These are phyloP conservation scores for Boletus sp. DNA, from an alignment of 768 basidiomycete genomes.

Conservation along the genomic window DNA sequence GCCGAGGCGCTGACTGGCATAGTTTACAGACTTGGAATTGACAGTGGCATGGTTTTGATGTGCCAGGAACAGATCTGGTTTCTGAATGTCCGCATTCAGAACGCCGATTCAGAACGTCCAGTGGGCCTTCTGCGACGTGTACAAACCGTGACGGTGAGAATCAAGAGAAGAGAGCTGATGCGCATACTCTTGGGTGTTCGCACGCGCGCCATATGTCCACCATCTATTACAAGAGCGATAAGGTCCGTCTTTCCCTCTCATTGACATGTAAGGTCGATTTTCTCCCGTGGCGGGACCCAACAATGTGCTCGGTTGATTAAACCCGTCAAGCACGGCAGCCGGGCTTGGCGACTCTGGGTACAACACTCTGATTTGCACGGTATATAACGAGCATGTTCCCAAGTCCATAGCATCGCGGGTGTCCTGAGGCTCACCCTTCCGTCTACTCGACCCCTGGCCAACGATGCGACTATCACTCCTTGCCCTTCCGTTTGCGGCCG, in stretches of 20 bases:
- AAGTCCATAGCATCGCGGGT: background rate
- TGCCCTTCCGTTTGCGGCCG: conserved; percentile 8
- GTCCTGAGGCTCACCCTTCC: background rate
- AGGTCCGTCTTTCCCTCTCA: background rate
- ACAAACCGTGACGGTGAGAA: background rate
- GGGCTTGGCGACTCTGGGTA: background rate
- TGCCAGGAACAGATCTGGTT: background rate
- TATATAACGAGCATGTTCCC: conserved; percentile 9
- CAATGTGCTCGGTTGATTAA: background rate
- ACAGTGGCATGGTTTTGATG: too few relatives aligned
- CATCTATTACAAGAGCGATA: conserved; percentile 6
- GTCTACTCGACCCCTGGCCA: background rate
- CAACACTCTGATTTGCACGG: background rate
- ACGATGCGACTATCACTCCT: conserved; percentile 15
- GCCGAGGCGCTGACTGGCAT: too few relatives aligned
- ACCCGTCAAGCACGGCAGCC: background rate
- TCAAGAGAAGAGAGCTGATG: background rate
- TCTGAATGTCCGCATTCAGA: background rate
- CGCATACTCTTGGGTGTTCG: background rate
- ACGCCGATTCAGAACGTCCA: background rate
- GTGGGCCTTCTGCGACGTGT: background rate
- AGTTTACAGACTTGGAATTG: too few relatives aligned
- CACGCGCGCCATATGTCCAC: background rate
- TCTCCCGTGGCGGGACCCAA: background rate
- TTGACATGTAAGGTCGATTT: background rate